These are phyloP conservation scores for Colletotrichum truncatum DNA, from an alignment of 2,329 filamentous ascomycete genomes.

Conservation along the genomic window DNA sequence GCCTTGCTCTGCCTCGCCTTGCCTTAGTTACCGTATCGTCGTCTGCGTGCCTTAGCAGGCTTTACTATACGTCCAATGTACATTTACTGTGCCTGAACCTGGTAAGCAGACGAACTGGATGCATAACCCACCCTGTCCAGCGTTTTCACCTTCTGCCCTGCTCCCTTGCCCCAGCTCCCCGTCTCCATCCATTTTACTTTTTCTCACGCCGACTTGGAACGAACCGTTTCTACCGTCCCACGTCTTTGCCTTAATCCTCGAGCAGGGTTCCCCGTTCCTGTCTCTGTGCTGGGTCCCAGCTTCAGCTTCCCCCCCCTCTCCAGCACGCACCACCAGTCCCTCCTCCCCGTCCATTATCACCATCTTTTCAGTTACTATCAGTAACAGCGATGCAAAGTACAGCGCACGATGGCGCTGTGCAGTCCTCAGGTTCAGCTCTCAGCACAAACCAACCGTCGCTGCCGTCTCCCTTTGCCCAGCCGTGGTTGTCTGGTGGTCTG, in stretches of 20 bases:
- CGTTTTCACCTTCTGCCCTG: constrained; percentile 7
- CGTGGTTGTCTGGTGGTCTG: background rate
- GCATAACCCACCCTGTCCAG: background rate
- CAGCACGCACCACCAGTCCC: constrained; percentile 8
- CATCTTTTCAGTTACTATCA: background rate
- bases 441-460: constrained; percentile 12
- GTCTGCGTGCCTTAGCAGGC: background rate
- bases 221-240: constrained; percentile 31
- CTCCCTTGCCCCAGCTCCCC: constrained; percentile 15
- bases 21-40: constrained; percentile 5
- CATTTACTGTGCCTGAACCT: background rate
- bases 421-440: background rate
- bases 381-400: constrained; percentile 2
- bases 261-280: constrained; percentile 9
- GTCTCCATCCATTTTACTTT: constrained; percentile 26
- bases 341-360: background rate
- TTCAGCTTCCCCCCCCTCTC: background rate
- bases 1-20: background rate
- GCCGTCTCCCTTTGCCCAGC: background rate
- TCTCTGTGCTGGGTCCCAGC: background rate
- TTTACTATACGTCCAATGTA: background rate
- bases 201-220: constrained; percentile 26
- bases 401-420: constrained; percentile 3
- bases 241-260: constrained; percentile 26
- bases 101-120: background rate